Evolutionary conservation across 202 grass and related monocot species (phyloP).

Genomic region (Musa balbisiana): DNA sequence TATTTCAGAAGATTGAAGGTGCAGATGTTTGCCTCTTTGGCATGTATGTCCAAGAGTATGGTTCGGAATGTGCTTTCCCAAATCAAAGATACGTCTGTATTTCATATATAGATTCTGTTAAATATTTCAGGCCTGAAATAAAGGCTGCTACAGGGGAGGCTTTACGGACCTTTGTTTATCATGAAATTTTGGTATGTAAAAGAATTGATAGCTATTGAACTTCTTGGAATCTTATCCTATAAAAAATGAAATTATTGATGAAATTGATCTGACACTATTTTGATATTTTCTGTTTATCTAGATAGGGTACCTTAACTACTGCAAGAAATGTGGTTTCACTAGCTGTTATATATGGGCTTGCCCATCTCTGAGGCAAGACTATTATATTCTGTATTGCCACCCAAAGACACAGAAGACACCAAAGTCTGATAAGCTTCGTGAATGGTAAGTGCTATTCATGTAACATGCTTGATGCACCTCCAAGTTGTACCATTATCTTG

Average conservation of each 20-base stretch:
- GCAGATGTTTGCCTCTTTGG: conserved; percentile 92
- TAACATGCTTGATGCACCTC: conserved; percentile 15
- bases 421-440: conserved; percentile 83
- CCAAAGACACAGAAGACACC: conserved; percentile 87
- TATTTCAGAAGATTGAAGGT: conserved; percentile 92
- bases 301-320: conserved; percentile 95
- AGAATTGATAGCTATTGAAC: neutral
- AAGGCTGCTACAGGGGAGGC: conserved; percentile 77
- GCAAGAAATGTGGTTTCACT: conserved; percentile 75
- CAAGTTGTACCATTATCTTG: conserved; percentile 9
- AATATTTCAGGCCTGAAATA: conserved; percentile 85
- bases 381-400: conserved; percentile 98
- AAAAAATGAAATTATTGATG: conserved; percentile 5
- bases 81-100: conserved; percentile 82
- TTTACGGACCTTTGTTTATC: conserved; percentile 85
- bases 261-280: conserved; percentile 1
- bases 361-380: conserved; percentile 80
- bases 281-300: conserved; percentile 19
- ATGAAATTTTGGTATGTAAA: conserved; percentile 83
- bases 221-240: conserved; percentile 19
- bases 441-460: conserved; percentile 47
- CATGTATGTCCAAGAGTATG: conserved; percentile 99
- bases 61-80: conserved; percentile 61
- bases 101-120: conserved; percentile 98
- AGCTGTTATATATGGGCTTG: conserved; percentile 98